These are phyloP conservation scores for Plasmodium inui DNA, from an alignment of 169 alveolate genomes.

Conservation along the genomic window DNA sequence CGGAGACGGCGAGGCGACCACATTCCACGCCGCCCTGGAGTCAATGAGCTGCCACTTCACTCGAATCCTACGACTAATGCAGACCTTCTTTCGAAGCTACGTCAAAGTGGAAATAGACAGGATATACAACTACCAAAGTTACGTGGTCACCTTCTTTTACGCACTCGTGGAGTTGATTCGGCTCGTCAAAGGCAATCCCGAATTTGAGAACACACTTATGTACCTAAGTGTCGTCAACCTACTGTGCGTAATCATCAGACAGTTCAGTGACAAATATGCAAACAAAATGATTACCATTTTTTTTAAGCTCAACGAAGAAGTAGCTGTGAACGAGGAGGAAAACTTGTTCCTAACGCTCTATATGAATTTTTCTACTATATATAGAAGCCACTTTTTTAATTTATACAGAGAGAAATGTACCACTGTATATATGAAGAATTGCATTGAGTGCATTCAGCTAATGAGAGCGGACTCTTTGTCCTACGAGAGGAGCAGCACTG, in stretches of 20 bases:
- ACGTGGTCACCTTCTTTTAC: slow-evolving; percentile 26
- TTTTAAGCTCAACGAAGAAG: slow-evolving; percentile 51
- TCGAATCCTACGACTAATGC: not conserved
- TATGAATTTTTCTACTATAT: slow-evolving; percentile 42
- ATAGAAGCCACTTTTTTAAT: slow-evolving; percentile 51
- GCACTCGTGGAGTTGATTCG: slow-evolving; percentile 23
- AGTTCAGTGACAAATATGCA: slow-evolving; percentile 7
- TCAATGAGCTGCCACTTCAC: not conserved
- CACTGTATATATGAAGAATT: slow-evolving; percentile 31
- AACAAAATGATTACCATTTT: slow-evolving; percentile 39
- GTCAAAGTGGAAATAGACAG: slow-evolving; percentile 40
- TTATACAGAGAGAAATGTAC: slow-evolving; percentile 62
- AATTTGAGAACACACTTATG: slow-evolving; percentile 28
- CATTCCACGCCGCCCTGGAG: not conserved
- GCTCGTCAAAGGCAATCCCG: slow-evolving; percentile 2
- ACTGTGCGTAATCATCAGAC: slow-evolving; percentile 35
- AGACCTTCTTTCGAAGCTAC: slow-evolving; percentile 10
- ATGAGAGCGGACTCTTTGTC: slow-evolving; percentile 1
- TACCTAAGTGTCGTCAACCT: slow-evolving; percentile 16
- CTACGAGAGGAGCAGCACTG: not conserved
- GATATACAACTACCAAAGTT: slow-evolving; percentile 36
- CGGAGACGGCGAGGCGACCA: not conserved
- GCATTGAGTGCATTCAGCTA: slow-evolving; percentile 55
- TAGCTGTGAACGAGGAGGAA: slow-evolving; percentile 43
- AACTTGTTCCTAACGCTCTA: slow-evolving; percentile 32